These are phyloP conservation scores for Desmodesmus armatus DNA, from an alignment of 139 green algal species.

Conservation along the genomic window DNA sequence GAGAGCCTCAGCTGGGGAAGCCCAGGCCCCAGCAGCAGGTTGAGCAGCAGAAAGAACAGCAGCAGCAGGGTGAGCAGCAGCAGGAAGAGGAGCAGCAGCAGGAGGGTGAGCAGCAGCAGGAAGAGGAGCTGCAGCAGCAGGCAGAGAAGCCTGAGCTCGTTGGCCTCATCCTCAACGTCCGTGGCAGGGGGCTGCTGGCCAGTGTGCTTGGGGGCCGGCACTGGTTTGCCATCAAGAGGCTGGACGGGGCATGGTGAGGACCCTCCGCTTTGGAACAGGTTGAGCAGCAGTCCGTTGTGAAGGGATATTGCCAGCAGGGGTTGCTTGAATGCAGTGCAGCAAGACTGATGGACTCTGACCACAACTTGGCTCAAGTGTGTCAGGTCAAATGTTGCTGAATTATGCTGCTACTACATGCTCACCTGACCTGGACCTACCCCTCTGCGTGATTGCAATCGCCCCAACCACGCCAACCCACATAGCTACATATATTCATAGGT, in stretches of 20 bases:
- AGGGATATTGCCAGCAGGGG: too few species aligned
- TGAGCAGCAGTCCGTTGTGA: too few species aligned
- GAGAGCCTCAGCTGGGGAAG: background rate
- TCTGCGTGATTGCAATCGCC: too few species aligned
- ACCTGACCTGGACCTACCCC: too few species aligned
- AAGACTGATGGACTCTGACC: too few species aligned
- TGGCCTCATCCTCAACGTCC: slow-evolving; percentile 49
- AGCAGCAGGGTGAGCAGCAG: background rate
- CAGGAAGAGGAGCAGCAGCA: background rate
- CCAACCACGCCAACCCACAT: too few species aligned
- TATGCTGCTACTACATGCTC: too few species aligned
- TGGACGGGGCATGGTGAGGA: slow-evolving; percentile 31
- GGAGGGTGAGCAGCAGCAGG: background rate
- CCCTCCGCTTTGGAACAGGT: too few species aligned
- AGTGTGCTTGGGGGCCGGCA: slow-evolving; percentile 18
- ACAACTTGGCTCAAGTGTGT: too few species aligned
- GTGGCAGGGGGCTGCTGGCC: background rate
- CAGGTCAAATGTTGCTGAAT: too few species aligned
- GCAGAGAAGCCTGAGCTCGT: slow-evolving; percentile 10
- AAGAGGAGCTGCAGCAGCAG: background rate
- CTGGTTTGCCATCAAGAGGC: slow-evolving; percentile 44
- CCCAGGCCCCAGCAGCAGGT: background rate
- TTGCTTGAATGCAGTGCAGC: too few species aligned
- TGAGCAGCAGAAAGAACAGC: background rate
- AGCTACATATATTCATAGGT: too few species aligned